Evolutionary conservation across 1,139 yeast genomes (phyloP), one percentile per base, ranked within the genome.

Genomic region (Candida sp.): DNA sequence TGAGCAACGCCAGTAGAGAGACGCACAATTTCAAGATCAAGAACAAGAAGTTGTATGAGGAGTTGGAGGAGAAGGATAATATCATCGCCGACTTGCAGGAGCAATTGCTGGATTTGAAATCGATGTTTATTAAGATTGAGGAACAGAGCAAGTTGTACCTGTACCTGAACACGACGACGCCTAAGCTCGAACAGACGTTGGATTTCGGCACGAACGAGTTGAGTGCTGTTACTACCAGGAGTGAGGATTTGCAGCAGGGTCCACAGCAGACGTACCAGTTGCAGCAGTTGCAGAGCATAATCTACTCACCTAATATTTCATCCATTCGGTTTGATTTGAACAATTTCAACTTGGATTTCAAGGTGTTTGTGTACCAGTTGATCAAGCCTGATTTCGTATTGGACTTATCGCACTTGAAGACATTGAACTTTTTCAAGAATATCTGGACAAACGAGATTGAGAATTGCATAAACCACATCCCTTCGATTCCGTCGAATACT

Each of bases 361-460:
- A 73, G 58, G 69, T 66, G 7, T 77, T 78, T 54, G 60, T 75
- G 5, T 68, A 63, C 49, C 56, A 69, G 7, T 58, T 78, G 43
- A 69, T 72, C 32, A 66, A 61, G 48, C 73, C 77, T 17, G 72
- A 65, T 17, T 77, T 73, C 51, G 62, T 65, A 44, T 69, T 74
- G 49, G 83, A 78, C 51, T 66, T 77, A 52, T 62, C 66, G 37
- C 70, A 63, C 52, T 67, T 84, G 50, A 82, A 78, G 58, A 85
- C 81, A 22, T 78, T 86, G 9, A 80, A 81, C 57, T 86, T 87
- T 63, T 84, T 88, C 67, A 85, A 85, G 55, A 79, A 82, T 54
- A 70, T 90, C 26, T 75, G 92, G 66, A 61, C 74, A 9, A 96
- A 91, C 59, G 99, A 94, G 65, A 78, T 94, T 50, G 97, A 90